Percentiles rank a stretch among this genome's conserved stretches.
Evolutionary conservation across 495 filamentous ascomycete species (phyloP).

Genomic region (Penicillium lagena): DNA sequence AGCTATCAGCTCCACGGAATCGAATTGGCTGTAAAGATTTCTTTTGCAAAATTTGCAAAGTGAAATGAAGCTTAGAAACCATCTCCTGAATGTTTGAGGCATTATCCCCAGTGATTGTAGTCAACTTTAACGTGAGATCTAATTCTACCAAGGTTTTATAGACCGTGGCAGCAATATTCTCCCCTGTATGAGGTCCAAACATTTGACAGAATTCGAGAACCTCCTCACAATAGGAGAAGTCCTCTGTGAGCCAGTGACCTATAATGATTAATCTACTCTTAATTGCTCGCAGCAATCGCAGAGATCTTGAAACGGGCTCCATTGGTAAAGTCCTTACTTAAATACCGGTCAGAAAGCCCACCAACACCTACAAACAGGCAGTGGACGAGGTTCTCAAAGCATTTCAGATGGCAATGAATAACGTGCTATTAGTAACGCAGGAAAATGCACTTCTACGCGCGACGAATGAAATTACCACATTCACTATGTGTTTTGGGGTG

Average conservation of each 20-base stretch:
- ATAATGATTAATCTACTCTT: conserved; percentile 8
- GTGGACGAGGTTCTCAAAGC: too few species aligned
- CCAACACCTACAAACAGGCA: too few species aligned
- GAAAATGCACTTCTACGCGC: too few species aligned
- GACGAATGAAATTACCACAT: too few species aligned
- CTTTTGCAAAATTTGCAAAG: background rate
- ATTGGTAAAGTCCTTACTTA: too few species aligned
- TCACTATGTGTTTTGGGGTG: too few species aligned
- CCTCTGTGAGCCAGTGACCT: conserved; percentile 5
- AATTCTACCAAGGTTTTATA: conserved; percentile 3
- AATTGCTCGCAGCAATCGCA: too few species aligned
- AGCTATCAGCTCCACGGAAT: conserved; percentile 4
- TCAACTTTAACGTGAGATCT: conserved; percentile 35
- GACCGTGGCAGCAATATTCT: conserved; percentile 7
- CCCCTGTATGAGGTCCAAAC: conserved; percentile 7
- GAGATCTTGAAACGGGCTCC: too few species aligned
- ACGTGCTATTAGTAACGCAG: too few species aligned
- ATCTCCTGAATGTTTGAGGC: conserved; percentile 1
- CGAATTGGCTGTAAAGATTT: background rate
- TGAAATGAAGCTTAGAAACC: conserved; percentile 3
- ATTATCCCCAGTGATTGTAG: conserved; percentile 49
- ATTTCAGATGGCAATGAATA: too few species aligned
- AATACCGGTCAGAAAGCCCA: too few species aligned
- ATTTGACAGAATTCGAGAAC: conserved; percentile 8
- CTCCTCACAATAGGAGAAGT: conserved; percentile 6